Conservation (phyloP, 352 stramenopile genomes). For the Globisporangium spiculum region DNA sequence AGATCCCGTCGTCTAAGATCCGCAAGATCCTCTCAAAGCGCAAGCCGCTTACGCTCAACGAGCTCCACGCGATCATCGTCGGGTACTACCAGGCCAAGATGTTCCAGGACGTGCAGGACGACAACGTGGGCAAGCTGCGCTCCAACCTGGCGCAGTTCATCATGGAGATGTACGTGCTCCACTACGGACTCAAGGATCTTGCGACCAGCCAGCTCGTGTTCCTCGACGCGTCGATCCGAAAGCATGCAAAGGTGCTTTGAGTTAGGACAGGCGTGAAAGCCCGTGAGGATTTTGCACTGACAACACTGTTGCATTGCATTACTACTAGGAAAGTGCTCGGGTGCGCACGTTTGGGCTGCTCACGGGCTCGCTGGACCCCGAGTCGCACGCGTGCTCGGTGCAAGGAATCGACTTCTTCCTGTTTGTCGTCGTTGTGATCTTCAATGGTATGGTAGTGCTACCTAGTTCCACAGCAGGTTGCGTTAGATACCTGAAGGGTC, state of each 20-base stretch:
- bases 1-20: constrained; percentile 67
- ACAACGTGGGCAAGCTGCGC: constrained; percentile 49
- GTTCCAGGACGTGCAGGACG: constrained; percentile 74
- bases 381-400: constrained; percentile 70
- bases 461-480: neutral
- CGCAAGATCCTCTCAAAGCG: constrained; percentile 73
- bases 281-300: neutral
- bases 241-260: constrained; percentile 42
- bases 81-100: constrained; percentile 83
- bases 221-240: constrained; percentile 70
- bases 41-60: constrained; percentile 66
- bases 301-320: neutral
- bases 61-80: constrained; percentile 71
- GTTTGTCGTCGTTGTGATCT: constrained; percentile 73
- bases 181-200: constrained; percentile 78
- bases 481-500: neutral
- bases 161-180: constrained; percentile 80
- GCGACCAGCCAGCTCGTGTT: constrained; percentile 80
- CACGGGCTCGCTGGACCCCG: constrained; percentile 67
- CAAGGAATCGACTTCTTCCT: constrained; percentile 78
- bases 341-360: constrained; percentile 69
- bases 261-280: neutral
- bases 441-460: constrained; percentile 44
- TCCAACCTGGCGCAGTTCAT: constrained; percentile 73
- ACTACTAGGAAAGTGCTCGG: constrained; percentile 51